phyloP scores from a whole-genome alignment of 78 protist genomes.

The Cavenderia fasciculata region DNA sequence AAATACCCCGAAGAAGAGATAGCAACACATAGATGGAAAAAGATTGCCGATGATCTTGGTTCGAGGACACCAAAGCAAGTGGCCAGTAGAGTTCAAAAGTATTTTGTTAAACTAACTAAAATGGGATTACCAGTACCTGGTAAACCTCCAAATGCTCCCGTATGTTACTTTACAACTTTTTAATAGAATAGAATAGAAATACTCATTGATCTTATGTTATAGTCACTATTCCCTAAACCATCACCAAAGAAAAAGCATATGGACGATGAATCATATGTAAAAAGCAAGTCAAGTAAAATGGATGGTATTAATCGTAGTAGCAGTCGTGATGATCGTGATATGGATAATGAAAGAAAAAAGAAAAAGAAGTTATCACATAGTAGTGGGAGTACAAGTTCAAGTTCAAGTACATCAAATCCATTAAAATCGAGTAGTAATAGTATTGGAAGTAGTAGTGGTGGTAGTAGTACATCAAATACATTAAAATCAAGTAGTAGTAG shows the following conservation, averaged over 20 bases:
- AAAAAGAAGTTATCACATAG: not conserved
- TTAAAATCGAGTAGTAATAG: too few relatives aligned
- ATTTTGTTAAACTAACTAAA: constrained; percentile 40
- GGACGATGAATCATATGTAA: too few relatives aligned
- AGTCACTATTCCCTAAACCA: constrained; percentile 7
- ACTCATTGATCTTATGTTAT: not conserved
- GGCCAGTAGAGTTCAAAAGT: constrained; percentile 81
- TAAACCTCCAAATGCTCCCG: constrained; percentile 22
- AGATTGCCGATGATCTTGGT: constrained; percentile 38
- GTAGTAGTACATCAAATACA: constrained; percentile 1
- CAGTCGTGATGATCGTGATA: not conserved
- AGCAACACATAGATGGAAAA: constrained; percentile 61
- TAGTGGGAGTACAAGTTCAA: not conserved
- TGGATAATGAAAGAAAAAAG: not conserved
- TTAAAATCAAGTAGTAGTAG: not conserved
- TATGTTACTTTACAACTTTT: not conserved
- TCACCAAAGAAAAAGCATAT: not conserved
- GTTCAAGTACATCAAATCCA: not conserved
- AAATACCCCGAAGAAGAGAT: constrained; percentile 68
- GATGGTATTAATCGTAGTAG: too few relatives aligned
- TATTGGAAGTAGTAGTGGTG: not conserved
- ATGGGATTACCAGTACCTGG: constrained; percentile 53
- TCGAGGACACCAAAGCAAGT: constrained; percentile 70
- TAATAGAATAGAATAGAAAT: not conserved
- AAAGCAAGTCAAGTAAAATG: too few relatives aligned